Evolutionary conservation across 225 moss, liverwort and hornwort species (phyloP).

Genomic region (Lunularia cruciata): DNA sequence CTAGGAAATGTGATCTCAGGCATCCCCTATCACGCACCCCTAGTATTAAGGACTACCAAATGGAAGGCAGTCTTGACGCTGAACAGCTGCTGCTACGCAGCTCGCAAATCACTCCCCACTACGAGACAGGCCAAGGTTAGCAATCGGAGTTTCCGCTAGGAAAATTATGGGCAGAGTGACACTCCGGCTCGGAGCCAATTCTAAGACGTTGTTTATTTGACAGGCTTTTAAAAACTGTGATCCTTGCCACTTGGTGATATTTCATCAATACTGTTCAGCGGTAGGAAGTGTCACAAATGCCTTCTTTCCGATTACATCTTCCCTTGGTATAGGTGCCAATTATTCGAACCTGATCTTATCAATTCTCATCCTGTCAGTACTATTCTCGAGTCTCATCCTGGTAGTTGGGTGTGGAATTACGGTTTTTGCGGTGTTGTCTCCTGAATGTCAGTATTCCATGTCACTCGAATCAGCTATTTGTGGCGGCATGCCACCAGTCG

Average conservation of each 20-base stretch:
- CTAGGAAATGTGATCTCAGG: constrained; percentile 12
- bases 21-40: not conserved
- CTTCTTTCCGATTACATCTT: not conserved
- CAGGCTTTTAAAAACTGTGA: not conserved
- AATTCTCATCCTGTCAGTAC: not conserved
- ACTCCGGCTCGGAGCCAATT: not conserved
- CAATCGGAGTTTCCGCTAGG: not conserved
- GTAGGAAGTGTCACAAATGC: not conserved
- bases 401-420: not conserved
- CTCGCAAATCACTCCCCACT: not conserved
- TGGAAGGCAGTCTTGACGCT: not conserved
- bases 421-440: too few species aligned
- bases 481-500: too few species aligned
- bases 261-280: too few species aligned
- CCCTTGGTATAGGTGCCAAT: not conserved
- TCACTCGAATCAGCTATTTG: too few species aligned
- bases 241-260: too few species aligned
- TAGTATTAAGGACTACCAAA: not conserved
- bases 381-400: too few species aligned
- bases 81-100: not conserved
- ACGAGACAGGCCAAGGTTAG: not conserved
- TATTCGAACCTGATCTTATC: not conserved
- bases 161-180: not conserved
- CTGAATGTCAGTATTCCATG: too few species aligned
- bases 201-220: not conserved